Conservation (phyloP, 257 asterid species). For the Rehmannia glutinosa region DNA sequence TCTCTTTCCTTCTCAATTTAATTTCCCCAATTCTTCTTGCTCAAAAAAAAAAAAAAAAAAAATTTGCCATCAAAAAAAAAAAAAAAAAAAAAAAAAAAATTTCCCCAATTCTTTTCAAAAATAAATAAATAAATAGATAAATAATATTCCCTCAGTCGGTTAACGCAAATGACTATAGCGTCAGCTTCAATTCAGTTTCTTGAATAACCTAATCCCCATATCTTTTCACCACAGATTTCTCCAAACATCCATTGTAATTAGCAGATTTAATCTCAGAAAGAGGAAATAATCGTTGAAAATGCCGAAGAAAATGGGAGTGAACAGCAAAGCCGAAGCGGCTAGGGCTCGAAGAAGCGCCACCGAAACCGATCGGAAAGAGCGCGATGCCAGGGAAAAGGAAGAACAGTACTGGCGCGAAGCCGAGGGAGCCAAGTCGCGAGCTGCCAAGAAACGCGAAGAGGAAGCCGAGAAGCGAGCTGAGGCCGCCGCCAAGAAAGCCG, state of each 20-base stretch:
- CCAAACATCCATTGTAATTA: neutral
- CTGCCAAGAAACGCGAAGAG: slow-evolving; percentile 90
- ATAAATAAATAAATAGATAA: too few relatives aligned
- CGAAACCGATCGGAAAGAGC: slow-evolving; percentile 80
- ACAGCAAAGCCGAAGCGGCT: slow-evolving; percentile 90
- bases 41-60: too few relatives aligned
- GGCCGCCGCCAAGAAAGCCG: slow-evolving; percentile 76
- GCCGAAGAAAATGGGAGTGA: slow-evolving; percentile 97
- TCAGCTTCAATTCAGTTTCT: neutral
- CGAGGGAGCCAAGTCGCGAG: slow-evolving; percentile 83
- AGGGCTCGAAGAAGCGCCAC: slow-evolving; percentile 73
- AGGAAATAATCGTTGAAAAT: slow-evolving; percentile 28
- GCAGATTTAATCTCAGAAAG: neutral
- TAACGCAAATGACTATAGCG: neutral
- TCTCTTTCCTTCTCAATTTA: too few relatives aligned
- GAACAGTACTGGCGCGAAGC: slow-evolving; percentile 96
- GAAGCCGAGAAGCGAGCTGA: slow-evolving; percentile 86
- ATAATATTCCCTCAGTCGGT: neutral
- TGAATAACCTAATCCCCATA: slow-evolving; percentile 1
- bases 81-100: too few relatives aligned
- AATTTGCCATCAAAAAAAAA: too few relatives aligned
- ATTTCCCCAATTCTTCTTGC: too few relatives aligned
- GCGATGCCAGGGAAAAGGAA: slow-evolving; percentile 71
- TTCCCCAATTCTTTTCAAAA: too few relatives aligned
- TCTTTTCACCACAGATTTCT: neutral